Percentiles rank a stretch among this genome's conserved stretches.
These are phyloP conservation scores for Wickerhamomyces chaumierensis DNA, from an alignment of 805 yeast species.

Conservation along the genomic window DNA sequence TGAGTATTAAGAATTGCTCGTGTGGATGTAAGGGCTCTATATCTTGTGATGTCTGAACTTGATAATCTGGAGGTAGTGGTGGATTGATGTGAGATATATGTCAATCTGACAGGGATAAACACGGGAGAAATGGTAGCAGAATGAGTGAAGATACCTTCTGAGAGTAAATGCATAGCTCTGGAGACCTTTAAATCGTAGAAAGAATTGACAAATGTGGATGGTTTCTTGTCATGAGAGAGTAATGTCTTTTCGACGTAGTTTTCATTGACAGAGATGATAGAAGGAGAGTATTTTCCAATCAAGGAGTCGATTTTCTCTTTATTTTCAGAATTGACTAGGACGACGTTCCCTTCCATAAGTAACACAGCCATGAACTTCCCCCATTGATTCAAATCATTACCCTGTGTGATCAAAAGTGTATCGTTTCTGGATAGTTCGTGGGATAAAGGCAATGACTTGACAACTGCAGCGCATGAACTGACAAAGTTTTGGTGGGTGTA, in stretches of 20 bases:
- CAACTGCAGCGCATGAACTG: conserved; percentile 40
- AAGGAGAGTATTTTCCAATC: too few relatives aligned
- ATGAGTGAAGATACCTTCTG: conserved; percentile 10
- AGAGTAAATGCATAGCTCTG: conserved; percentile 14
- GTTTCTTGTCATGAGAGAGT: too few relatives aligned
- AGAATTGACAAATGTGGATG: too few relatives aligned
- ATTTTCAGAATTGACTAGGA: too few relatives aligned
- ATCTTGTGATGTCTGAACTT: conserved; percentile 24
- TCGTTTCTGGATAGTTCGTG: conserved; percentile 25
- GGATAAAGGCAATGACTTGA: conserved; percentile 23
- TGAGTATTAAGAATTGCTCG: conserved; percentile 42
- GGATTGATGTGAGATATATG: too few relatives aligned
- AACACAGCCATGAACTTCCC: conserved; percentile 26
- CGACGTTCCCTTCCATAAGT: conserved; percentile 23
- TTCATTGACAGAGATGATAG: too few relatives aligned
- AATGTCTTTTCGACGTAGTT: too few relatives aligned
- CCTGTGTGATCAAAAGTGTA: conserved; percentile 19
- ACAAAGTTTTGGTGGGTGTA: conserved; percentile 43
- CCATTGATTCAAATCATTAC: conserved; percentile 26
- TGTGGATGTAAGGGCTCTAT: conserved; percentile 35
- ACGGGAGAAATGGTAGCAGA: not conserved
- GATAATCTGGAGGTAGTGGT: too few relatives aligned
- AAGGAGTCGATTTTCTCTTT: too few relatives aligned
- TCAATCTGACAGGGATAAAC: too few relatives aligned
- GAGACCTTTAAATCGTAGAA: too few relatives aligned